Evolutionary conservation across 2,329 filamentous ascomycete species (phyloP).

Genomic region (Trichoderma asperellum): DNA sequence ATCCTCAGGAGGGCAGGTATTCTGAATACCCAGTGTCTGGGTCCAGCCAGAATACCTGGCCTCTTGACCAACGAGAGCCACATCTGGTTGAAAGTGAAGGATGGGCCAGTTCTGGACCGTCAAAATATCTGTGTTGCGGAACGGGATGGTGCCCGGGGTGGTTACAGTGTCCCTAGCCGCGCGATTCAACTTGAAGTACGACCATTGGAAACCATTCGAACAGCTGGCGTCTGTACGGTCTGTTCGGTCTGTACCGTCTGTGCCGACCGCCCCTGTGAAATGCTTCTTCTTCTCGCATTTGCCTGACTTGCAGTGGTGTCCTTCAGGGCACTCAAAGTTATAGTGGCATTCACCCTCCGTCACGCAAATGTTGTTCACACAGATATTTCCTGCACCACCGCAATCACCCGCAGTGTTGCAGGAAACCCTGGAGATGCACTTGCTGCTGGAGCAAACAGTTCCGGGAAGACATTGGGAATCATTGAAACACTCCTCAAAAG

Average conservation of each 20-base stretch:
- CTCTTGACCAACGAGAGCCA: neutral
- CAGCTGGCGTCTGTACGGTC: neutral
- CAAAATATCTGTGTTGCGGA: neutral
- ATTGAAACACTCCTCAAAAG: neutral
- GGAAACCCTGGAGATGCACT: neutral
- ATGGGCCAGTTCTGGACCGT: neutral
- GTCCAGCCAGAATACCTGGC: neutral
- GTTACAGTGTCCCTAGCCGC: neutral
- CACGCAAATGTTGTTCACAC: neutral
- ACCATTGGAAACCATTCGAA: neutral
- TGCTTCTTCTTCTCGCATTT: neutral
- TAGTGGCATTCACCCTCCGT: neutral
- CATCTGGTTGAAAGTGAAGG: neutral
- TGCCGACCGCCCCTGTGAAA: too few species aligned
- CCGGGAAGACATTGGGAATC: constrained; percentile 1
- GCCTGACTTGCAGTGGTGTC: neutral
- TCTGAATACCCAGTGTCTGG: neutral
- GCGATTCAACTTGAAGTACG: neutral
- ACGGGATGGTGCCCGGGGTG: neutral
- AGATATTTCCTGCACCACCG: neutral
- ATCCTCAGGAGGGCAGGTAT: neutral
- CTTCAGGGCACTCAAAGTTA: neutral
- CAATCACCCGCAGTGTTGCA: neutral
- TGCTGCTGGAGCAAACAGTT: neutral
- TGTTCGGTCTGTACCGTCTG: too few species aligned